Conservation (phyloP, 805 yeast species). For the Martiniozyma abietophila region DNA sequence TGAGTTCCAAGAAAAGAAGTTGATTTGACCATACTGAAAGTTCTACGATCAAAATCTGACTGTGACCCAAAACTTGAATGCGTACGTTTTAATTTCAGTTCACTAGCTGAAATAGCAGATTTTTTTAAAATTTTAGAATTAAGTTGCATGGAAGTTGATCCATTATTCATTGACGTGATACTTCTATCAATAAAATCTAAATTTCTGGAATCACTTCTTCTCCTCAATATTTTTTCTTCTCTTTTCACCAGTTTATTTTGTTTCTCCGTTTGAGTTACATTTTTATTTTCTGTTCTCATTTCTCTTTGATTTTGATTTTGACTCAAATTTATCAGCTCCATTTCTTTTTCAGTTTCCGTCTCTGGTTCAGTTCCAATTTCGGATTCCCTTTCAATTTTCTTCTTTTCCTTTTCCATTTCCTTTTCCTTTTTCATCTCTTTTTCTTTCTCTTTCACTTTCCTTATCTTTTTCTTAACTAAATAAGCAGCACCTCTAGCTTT, state of each 20-base stretch:
- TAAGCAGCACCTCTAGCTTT: constrained; percentile 25
- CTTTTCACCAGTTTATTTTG: not conserved
- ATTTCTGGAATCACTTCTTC: no score
- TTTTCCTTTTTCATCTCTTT: constrained; percentile 5
- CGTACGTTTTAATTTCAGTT: constrained; percentile 17
- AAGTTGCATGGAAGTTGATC: no score
- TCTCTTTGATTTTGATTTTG: no score
- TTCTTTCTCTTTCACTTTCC: constrained; percentile 5
- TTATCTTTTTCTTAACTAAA: constrained; percentile 9
- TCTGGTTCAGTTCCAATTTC: no score
- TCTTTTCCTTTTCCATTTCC: not conserved
- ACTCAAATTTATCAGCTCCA: no score
- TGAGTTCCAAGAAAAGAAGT: no score
- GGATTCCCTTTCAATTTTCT: not conserved
- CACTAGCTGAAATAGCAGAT: constrained; percentile 11
- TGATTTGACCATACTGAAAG: constrained; percentile 25
- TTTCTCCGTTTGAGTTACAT: no score
- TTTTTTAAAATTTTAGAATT: not conserved
- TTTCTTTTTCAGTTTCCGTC: no score
- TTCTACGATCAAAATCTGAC: constrained; percentile 21
- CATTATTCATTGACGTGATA: no score
- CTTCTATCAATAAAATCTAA: no score
- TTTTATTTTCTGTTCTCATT: no score
- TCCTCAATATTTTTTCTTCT: not conserved
- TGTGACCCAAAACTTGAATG: constrained; percentile 17